phyloP scores from a whole-genome alignment of 345 rosid species.

The Eucalyptus polybractea region DNA sequence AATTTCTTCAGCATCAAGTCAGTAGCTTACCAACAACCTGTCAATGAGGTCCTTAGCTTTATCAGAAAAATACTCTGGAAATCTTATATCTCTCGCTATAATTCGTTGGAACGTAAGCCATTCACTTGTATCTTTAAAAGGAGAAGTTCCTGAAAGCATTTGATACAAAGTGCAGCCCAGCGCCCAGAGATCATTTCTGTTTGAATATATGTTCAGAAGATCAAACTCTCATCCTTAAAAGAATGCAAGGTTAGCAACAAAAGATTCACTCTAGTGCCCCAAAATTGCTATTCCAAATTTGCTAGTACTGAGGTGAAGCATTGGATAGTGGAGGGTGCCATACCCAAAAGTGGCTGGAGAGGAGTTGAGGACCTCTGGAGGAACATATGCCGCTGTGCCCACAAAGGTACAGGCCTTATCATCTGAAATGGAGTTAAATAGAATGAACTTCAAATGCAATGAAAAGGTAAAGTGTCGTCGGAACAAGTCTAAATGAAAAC shows the following conservation, averaged over 20 bases:
- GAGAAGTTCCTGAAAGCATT: constrained; percentile 99
- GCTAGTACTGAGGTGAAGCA: background rate
- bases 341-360: constrained; percentile 99
- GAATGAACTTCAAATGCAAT: background rate
- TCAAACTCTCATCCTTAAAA: background rate
- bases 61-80: constrained; percentile 82
- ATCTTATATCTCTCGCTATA: constrained; percentile 83
- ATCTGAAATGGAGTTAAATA: constrained; percentile 25
- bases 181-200: constrained; percentile 99
- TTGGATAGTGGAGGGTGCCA: background rate
- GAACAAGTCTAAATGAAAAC: background rate
- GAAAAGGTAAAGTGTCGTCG: background rate
- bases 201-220: constrained; percentile 8
- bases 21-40: constrained; percentile 55
- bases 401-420: constrained; percentile 95
- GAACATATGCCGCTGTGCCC: constrained; percentile 98
- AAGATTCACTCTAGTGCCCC: background rate
- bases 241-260: background rate
- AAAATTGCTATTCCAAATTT: background rate
- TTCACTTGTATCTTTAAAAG: constrained; percentile 97
- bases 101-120: constrained; percentile 97
- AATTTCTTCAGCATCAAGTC: background rate
- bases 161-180: constrained; percentile 99
- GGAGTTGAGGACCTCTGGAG: constrained; percentile 96
- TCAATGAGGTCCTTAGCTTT: constrained; percentile 87